Percentiles rank a stretch among this genome's conserved stretches.
Conservation (phyloP, 805 yeast species). For the Isabelozyma gotoi region DNA sequence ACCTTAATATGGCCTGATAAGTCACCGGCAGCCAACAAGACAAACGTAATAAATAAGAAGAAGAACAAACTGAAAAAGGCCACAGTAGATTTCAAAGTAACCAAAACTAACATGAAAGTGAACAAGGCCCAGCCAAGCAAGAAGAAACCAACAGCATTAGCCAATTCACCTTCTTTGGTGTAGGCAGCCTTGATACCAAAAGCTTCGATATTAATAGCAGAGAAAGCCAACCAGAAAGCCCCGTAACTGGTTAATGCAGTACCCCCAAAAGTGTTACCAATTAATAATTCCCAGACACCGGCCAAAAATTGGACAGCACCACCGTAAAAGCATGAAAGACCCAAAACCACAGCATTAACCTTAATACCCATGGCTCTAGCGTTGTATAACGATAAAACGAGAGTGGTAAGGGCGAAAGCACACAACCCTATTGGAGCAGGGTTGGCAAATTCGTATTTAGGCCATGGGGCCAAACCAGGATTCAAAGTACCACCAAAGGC, state of each 20-base stretch:
- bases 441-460: conserved; percentile 62
- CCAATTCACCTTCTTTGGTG: conserved; percentile 22
- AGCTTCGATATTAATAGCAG: conserved; percentile 27
- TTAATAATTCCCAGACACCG: conserved; percentile 66
- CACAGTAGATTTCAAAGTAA: conserved; percentile 38
- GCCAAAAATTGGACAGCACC: conserved; percentile 62
- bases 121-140: conserved; percentile 42
- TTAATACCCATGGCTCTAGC: conserved; percentile 57
- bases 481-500: conserved; percentile 41
- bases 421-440: conserved; percentile 68
- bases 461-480: conserved; percentile 35
- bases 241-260: conserved; percentile 61
- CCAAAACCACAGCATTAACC: conserved; percentile 55
- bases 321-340: conserved; percentile 63
- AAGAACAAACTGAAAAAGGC: conserved; percentile 33
- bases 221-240: conserved; percentile 36
- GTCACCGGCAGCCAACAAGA: conserved; percentile 36
- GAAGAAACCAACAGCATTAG: conserved; percentile 35
- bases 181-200: conserved; percentile 36
- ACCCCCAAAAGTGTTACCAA: conserved; percentile 69
- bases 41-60: conserved; percentile 30
- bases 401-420: conserved; percentile 65
- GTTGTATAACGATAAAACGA: conserved; percentile 57
- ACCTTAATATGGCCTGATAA: conserved; percentile 24
- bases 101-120: conserved; percentile 34